These are phyloP conservation scores for Monilinia fructigena DNA, from an alignment of 2,329 filamentous ascomycete genomes.

Conservation along the genomic window DNA sequence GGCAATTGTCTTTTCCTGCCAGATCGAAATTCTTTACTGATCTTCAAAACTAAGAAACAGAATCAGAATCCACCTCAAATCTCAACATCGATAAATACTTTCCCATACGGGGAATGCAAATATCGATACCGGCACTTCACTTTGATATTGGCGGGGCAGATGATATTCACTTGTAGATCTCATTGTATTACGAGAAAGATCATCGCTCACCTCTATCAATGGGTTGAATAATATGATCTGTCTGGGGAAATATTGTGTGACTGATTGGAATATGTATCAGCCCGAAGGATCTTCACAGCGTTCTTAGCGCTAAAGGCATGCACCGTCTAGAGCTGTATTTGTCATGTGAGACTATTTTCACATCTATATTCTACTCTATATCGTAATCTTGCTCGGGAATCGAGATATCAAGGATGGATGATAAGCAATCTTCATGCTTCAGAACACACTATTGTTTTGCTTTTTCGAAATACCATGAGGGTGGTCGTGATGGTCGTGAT, in stretches of 20 bases:
- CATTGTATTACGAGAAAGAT: slow-evolving; percentile 7
- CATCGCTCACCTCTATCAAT: slow-evolving; percentile 4
- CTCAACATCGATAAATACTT: background rate
- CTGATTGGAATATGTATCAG: slow-evolving; percentile 15
- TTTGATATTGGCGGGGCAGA: slow-evolving; percentile 9
- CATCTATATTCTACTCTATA: background rate
- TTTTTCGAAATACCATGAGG: background rate
- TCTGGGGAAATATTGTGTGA: slow-evolving; percentile 13
- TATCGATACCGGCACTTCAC: background rate
- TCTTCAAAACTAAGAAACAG: background rate
- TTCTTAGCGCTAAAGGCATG: slow-evolving; percentile 4
- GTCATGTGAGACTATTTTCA: slow-evolving; percentile 11
- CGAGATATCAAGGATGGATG: slow-evolving; percentile 1
- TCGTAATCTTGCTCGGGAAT: background rate
- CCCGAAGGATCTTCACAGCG: slow-evolving; percentile 3
- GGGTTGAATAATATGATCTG: slow-evolving; percentile 10
- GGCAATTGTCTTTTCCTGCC: background rate
- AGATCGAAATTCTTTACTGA: background rate
- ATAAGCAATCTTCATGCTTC: slow-evolving; percentile 3
- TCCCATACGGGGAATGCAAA: slow-evolving; percentile 7
- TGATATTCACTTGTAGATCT: slow-evolving; percentile 10
- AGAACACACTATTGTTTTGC: background rate
- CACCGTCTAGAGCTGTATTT: background rate
- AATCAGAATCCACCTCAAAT: background rate
- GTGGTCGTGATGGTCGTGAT: slow-evolving; percentile 3